phyloP scores from a whole-genome alignment of 2,329 filamentous ascomycete genomes.

The Lasiodiplodia sp. region DNA sequence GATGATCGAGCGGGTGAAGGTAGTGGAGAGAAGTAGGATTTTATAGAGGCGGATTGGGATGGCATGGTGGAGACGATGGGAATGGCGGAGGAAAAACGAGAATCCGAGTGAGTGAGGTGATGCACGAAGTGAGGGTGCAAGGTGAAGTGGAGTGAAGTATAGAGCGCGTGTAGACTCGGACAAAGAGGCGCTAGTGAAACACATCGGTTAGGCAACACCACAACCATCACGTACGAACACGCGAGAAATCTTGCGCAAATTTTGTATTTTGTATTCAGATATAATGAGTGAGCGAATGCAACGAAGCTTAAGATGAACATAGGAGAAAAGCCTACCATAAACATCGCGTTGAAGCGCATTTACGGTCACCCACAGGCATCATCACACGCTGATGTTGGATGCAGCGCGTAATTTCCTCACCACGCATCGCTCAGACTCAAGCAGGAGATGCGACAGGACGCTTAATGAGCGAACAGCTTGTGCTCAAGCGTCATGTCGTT shows the following conservation, averaged over 20 bases:
- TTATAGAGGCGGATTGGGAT: slow-evolving; percentile 48
- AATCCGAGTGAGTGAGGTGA: not conserved
- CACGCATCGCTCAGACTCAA: not conserved
- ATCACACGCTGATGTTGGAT: slow-evolving; percentile 24
- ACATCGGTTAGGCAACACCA: not conserved
- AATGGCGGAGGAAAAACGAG: not conserved
- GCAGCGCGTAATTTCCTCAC: slow-evolving; percentile 16
- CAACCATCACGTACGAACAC: not conserved
- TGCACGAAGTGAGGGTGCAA: not conserved
- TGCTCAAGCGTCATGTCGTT: slow-evolving; percentile 99
- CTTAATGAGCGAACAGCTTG: slow-evolving; percentile 74
- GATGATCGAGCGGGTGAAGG: not conserved
- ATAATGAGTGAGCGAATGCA: not conserved
- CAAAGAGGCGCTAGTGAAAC: not conserved
- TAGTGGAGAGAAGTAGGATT: slow-evolving; percentile 50
- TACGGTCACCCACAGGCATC: not conserved
- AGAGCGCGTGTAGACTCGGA: not conserved
- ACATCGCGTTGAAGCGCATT: slow-evolving; percentile 24
- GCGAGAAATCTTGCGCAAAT: not conserved
- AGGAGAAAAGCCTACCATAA: slow-evolving; percentile 2
- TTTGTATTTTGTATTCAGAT: not conserved
- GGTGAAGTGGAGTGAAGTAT: not conserved
- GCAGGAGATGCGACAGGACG: not conserved
- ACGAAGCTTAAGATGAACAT: slow-evolving; percentile 5
- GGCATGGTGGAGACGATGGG: slow-evolving; percentile 40